These are phyloP conservation scores for Nigrospora osmanthi DNA, from an alignment of 2,329 filamentous ascomycete genomes.

Conservation along the genomic window DNA sequence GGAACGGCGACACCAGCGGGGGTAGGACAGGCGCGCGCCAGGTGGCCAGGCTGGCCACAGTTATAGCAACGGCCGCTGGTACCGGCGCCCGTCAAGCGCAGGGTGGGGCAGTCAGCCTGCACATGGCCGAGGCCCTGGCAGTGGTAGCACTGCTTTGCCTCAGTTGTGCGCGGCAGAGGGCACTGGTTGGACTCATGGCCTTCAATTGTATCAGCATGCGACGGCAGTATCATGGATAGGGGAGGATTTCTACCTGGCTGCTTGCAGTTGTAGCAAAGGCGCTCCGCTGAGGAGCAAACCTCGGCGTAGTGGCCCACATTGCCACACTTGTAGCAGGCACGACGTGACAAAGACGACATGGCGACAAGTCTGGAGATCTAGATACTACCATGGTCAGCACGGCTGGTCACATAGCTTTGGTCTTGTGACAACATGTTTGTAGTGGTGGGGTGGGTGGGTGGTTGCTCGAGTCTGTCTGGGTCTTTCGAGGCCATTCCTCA, in stretches of 20 bases:
- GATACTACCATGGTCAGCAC: slow-evolving; percentile 25
- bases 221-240: not conserved
- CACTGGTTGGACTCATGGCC: slow-evolving; percentile 97
- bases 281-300: slow-evolving; percentile 95
- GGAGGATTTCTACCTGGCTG: slow-evolving; percentile 55
- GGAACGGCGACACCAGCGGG: slow-evolving; percentile 44
- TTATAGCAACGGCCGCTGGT: slow-evolving; percentile 91
- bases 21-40: slow-evolving; percentile 85
- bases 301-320: slow-evolving; percentile 77
- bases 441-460: slow-evolving; percentile 20
- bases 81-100: slow-evolving; percentile 78
- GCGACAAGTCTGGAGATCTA: slow-evolving; percentile 22
- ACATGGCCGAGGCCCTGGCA: slow-evolving; percentile 98
- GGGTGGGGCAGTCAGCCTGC: slow-evolving; percentile 96
- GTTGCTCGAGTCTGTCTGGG: slow-evolving; percentile 13
- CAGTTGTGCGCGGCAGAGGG: slow-evolving; percentile 91
- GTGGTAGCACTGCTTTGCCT: slow-evolving; percentile 99
- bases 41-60: slow-evolving; percentile 86
- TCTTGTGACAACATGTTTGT: slow-evolving; percentile 22
- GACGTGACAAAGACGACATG: slow-evolving; percentile 76
- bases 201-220: slow-evolving; percentile 26
- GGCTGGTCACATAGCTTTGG: slow-evolving; percentile 19
- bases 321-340: slow-evolving; percentile 78
- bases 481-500: slow-evolving; percentile 20
- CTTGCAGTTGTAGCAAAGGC: slow-evolving; percentile 99